These are phyloP conservation scores for Sporothrix globosa DNA, from an alignment of 2,329 filamentous ascomycete species.

Conservation along the genomic window DNA sequence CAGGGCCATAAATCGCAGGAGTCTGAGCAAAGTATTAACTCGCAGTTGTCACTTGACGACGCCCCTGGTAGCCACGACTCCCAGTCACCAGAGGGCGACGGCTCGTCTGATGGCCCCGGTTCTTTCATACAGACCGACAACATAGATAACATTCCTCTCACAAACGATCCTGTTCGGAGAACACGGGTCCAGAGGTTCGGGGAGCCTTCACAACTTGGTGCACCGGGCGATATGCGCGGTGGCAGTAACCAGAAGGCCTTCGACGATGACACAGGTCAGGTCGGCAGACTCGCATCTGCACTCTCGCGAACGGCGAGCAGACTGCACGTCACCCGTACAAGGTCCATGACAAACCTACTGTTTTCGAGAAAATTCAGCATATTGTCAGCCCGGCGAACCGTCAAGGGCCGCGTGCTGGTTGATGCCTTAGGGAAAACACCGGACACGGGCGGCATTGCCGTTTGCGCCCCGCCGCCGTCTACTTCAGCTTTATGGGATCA, in stretches of 20 bases:
- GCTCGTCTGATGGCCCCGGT: too few species aligned
- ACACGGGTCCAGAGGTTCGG: not conserved
- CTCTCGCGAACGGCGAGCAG: conserved; percentile 4
- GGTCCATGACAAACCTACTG: not conserved
- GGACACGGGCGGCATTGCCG: not conserved
- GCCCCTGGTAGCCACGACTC: too few species aligned
- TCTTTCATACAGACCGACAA: too few species aligned
- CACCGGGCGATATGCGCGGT: not conserved
- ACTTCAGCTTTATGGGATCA: too few species aligned
- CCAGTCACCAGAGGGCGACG: too few species aligned
- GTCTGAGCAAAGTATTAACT: too few species aligned
- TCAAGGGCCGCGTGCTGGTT: not conserved
- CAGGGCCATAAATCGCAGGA: too few species aligned
- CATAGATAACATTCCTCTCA: too few species aligned
- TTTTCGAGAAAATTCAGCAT: not conserved
- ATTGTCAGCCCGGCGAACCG: not conserved
- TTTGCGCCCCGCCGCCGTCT: not conserved
- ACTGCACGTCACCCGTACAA: not conserved
- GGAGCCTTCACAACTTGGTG: not conserved
- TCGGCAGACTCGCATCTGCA: not conserved
- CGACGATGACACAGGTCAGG: not conserved
- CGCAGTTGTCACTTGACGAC: too few species aligned
- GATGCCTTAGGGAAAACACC: not conserved
- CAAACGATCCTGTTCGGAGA: not conserved
- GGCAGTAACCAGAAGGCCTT: not conserved